phyloP scores from a whole-genome alignment of 2,329 filamentous ascomycete genomes.

The Phialophora verrucosa region DNA sequence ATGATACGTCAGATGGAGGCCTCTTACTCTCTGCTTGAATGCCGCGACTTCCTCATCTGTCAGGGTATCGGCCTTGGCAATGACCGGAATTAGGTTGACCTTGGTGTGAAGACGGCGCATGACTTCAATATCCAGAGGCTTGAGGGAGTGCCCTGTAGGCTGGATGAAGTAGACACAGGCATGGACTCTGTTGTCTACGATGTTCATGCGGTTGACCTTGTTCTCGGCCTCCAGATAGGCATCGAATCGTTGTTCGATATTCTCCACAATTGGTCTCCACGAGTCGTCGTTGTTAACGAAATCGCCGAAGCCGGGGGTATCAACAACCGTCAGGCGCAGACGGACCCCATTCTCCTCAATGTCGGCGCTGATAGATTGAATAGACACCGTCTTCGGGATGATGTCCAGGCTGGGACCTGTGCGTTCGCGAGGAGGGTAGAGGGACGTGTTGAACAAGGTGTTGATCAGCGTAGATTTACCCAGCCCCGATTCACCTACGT shows the following conservation, averaged over 20 bases:
- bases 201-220: constrained; percentile 99
- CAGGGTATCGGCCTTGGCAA: constrained; percentile 97
- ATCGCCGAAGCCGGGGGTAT: constrained; percentile 97
- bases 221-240: constrained; percentile 99
- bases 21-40: constrained; percentile 94
- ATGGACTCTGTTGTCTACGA: constrained; percentile 98
- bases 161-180: constrained; percentile 99
- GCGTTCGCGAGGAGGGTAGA: constrained; percentile 98
- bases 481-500: constrained; percentile 91
- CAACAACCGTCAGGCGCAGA: constrained; percentile 92
- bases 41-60: constrained; percentile 93
- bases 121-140: constrained; percentile 98
- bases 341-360: constrained; percentile 99
- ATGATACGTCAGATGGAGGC: not conserved
- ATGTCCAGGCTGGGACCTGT: constrained; percentile 97
- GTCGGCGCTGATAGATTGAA: constrained; percentile 92
- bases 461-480: constrained; percentile 99
- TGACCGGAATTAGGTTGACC: constrained; percentile 99
- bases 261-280: constrained; percentile 98
- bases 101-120: constrained; percentile 99
- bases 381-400: constrained; percentile 95
- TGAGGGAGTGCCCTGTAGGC: constrained; percentile 96
- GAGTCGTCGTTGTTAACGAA: constrained; percentile 99
- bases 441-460: constrained; percentile 98
- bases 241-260: constrained; percentile 99